These are phyloP conservation scores for Penicillium roqueforti DNA, from an alignment of 495 filamentous ascomycete genomes.

Conservation along the genomic window DNA sequence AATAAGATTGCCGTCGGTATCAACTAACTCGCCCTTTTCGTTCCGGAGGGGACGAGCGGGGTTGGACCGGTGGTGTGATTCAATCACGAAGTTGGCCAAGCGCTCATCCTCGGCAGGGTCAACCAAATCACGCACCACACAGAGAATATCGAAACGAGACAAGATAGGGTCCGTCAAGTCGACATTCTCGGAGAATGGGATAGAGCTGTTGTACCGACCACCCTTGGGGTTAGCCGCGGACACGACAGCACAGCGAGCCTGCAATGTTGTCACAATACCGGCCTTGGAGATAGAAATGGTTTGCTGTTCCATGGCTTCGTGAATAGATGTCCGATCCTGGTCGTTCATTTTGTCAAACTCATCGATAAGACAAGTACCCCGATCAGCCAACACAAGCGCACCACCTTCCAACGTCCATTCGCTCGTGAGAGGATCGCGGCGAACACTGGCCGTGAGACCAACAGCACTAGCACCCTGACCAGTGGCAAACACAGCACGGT, in stretches of 20 bases:
- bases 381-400: slow-evolving; percentile 91
- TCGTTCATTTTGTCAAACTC: slow-evolving; percentile 99
- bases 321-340: slow-evolving; percentile 94
- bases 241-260: slow-evolving; percentile 96
- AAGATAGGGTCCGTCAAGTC: slow-evolving; percentile 96
- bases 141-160: slow-evolving; percentile 98
- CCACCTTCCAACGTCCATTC: slow-evolving; percentile 99
- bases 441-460: slow-evolving; percentile 95
- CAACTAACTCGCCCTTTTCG: slow-evolving; percentile 55
- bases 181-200: slow-evolving; percentile 93
- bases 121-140: slow-evolving; percentile 96
- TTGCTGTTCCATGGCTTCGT: slow-evolving; percentile 99
- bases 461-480: slow-evolving; percentile 97
- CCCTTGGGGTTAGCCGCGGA: slow-evolving; percentile 96
- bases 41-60: slow-evolving; percentile 57
- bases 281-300: slow-evolving; percentile 99
- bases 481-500: slow-evolving; percentile 95
- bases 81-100: slow-evolving; percentile 90
- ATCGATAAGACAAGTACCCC: slow-evolving; percentile 94
- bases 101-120: slow-evolving; percentile 94
- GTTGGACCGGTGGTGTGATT: slow-evolving; percentile 86
- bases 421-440: slow-evolving; percentile 88
- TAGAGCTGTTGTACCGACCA: slow-evolving; percentile 93
- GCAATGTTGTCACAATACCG: slow-evolving; percentile 95
- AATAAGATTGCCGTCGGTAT: slow-evolving; percentile 53